A percentile compares a stretch with the other conserved stretches of the same genome.
phyloP scores from a whole-genome alignment of 306 rosid species.

The Quercus mongolica region DNA sequence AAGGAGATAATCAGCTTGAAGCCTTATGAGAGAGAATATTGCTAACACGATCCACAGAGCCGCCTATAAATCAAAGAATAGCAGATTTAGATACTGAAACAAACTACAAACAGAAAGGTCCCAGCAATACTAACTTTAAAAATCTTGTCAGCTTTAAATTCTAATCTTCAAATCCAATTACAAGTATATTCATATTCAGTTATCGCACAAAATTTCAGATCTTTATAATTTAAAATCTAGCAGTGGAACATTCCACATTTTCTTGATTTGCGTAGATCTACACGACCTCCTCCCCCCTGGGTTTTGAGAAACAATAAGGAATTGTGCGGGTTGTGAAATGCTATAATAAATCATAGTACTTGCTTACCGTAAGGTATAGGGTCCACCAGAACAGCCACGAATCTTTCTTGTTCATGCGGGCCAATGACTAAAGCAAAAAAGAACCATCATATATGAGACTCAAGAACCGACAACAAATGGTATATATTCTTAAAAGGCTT shows the following conservation, averaged over 20 bases:
- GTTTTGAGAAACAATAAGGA: neutral
- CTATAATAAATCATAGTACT: conserved; percentile 6
- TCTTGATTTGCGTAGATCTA: neutral
- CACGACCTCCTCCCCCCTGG: too few species aligned
- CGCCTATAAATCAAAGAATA: conserved; percentile 48
- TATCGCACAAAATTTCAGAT: neutral
- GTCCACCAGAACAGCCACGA: conserved; percentile 99
- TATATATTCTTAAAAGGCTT: conserved; percentile 4
- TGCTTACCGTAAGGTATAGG: conserved; percentile 76
- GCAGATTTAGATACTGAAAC: conserved; percentile 5
- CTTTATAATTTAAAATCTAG: neutral
- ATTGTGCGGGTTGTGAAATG: neutral
- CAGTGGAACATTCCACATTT: neutral
- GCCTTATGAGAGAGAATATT: conserved; percentile 88
- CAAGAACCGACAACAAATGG: neutral
- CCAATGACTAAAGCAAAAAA: conserved; percentile 60
- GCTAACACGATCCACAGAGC: conserved; percentile 72
- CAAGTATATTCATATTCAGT: neutral
- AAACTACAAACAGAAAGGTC: neutral
- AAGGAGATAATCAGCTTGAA: conserved; percentile 98
- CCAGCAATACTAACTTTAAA: neutral
- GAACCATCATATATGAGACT: conserved; percentile 14
- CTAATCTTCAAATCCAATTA: neutral
- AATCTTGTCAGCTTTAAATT: neutral
- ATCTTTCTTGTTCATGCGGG: conserved; percentile 96